These are phyloP conservation scores for Aspergillus floridensis DNA, from an alignment of 2,329 filamentous ascomycete species.

Conservation along the genomic window DNA sequence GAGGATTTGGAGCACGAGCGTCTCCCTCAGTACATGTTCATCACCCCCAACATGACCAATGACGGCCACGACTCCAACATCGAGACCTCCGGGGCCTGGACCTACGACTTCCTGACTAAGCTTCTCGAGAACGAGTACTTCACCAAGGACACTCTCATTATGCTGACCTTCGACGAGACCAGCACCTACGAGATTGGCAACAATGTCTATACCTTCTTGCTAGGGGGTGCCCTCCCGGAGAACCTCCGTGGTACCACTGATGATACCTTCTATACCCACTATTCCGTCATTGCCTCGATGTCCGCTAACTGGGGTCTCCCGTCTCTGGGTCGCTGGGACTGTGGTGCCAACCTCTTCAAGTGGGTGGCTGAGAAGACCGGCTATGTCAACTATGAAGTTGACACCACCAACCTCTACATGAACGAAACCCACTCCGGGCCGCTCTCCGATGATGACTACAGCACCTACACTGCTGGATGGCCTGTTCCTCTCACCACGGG, in stretches of 20 bases:
- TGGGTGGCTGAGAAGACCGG: slow-evolving; percentile 61
- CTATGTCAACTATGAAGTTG: slow-evolving; percentile 48
- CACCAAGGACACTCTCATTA: slow-evolving; percentile 72
- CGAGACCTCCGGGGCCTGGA: slow-evolving; percentile 67
- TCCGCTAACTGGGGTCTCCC: slow-evolving; percentile 68
- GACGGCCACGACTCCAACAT: slow-evolving; percentile 75
- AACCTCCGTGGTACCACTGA: slow-evolving; percentile 66
- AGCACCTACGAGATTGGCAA: slow-evolving; percentile 67
- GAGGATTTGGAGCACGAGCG: slow-evolving; percentile 61
- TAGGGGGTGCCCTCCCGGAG: slow-evolving; percentile 70
- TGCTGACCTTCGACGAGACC: slow-evolving; percentile 82
- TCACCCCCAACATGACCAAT: slow-evolving; percentile 56
- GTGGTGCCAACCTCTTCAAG: slow-evolving; percentile 67
- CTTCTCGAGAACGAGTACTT: slow-evolving; percentile 69
- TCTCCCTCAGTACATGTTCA: slow-evolving; percentile 67
- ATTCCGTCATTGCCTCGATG: slow-evolving; percentile 67
- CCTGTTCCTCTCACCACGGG: slow-evolving; percentile 31
- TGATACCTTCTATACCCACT: slow-evolving; percentile 69
- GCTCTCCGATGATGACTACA: slow-evolving; percentile 25
- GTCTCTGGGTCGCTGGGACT: slow-evolving; percentile 69
- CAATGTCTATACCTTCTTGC: slow-evolving; percentile 65
- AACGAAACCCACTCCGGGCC: slow-evolving; percentile 57
- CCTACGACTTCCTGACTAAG: slow-evolving; percentile 65
- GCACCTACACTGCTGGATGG: slow-evolving; percentile 29
- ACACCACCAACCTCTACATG: slow-evolving; percentile 46